Evolutionary conservation across 768 basidiomycete species (phyloP).

Genomic region (Tubosaeta sp.): DNA sequence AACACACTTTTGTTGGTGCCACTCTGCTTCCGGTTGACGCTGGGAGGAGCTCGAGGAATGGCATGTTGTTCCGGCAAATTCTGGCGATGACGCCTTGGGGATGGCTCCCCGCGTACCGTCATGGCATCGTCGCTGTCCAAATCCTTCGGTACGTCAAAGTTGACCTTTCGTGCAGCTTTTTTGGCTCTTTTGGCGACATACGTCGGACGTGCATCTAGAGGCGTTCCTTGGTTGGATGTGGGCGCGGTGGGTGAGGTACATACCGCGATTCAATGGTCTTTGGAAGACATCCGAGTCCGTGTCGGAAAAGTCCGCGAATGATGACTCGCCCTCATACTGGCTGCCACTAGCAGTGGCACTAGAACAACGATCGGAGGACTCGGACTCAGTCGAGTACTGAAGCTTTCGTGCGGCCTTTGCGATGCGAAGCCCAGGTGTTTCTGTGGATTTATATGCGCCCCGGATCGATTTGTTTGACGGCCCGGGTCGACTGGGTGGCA

Average conservation of each 20-base stretch:
- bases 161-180: conserved; percentile 7
- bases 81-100: conserved; percentile 4
- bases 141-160: conserved; percentile 8
- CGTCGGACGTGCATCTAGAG: conserved; percentile 1
- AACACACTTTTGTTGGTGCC: conserved; percentile 7
- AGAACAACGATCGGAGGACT: conserved; percentile 5
- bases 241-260: background rate
- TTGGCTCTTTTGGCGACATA: background rate
- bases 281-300: conserved; percentile 11
- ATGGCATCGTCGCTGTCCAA: conserved; percentile 12
- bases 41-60: background rate
- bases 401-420: conserved; percentile 18
- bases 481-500: conserved; percentile 10
- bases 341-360: background rate
- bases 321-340: conserved; percentile 11
- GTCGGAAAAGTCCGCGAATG: conserved; percentile 6
- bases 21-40: background rate
- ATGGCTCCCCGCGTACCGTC: conserved; percentile 9
- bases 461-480: background rate
- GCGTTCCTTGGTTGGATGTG: background rate
- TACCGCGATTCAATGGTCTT: conserved; percentile 2
- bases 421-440: background rate
- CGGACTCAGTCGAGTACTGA: background rate
- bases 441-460: background rate
- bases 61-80: background rate